Conservation (phyloP, 306 rosid genomes). For the Lathyrus tuberosus region DNA sequence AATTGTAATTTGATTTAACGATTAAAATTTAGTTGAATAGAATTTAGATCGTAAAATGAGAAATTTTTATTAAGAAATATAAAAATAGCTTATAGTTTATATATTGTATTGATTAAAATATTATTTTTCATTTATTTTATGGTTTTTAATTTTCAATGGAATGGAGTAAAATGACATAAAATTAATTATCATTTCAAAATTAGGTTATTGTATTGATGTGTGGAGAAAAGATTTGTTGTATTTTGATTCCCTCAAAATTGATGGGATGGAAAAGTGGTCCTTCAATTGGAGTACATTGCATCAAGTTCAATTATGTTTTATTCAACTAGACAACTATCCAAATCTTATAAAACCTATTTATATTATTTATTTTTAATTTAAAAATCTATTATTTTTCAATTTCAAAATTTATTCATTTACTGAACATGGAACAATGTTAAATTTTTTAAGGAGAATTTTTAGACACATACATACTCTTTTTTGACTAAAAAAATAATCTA, state of each 20-base stretch:
- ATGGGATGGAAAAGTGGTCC: constrained; percentile 13
- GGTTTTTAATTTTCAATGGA: neutral
- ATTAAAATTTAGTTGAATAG: neutral
- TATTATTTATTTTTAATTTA: neutral
- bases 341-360: neutral
- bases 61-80: neutral
- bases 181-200: neutral
- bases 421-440: too few species aligned
- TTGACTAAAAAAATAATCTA: too few species aligned
- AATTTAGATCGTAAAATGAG: neutral
- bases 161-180: neutral
- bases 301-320: neutral
- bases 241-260: neutral
- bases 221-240: constrained; percentile 5
- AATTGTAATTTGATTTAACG: too few species aligned
- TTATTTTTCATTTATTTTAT: neutral
- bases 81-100: neutral
- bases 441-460: too few species aligned
- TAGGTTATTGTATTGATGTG: neutral
- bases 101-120: neutral
- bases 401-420: too few species aligned
- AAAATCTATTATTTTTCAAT: neutral
- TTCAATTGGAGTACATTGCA: neutral
- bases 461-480: too few species aligned
- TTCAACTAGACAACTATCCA: neutral